These are phyloP conservation scores for Penicillium cinerascens DNA, from an alignment of 495 filamentous ascomycete species.

Conservation along the genomic window DNA sequence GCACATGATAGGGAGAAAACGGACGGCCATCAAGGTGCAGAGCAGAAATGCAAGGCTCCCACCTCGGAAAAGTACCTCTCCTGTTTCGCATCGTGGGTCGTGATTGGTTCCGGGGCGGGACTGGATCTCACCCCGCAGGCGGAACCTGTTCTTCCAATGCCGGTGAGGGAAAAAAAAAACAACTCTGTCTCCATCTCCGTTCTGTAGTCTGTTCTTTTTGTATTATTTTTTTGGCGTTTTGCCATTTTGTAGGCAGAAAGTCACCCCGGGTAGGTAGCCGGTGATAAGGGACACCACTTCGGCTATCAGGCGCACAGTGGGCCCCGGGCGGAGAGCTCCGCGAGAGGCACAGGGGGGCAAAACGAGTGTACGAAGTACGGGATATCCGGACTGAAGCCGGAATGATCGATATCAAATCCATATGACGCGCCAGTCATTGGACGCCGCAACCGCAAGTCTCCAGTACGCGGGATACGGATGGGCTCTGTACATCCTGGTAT, in stretches of 20 bases:
- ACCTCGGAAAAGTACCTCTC: constrained; percentile 27
- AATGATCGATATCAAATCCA: constrained; percentile 27
- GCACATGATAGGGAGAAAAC: constrained; percentile 18
- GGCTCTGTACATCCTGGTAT: neutral
- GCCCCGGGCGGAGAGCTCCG: constrained; percentile 15
- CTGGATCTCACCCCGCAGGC: constrained; percentile 32
- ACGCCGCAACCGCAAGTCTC: constrained; percentile 26
- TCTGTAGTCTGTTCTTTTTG: too few relatives aligned
- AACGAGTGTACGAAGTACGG: constrained; percentile 13
- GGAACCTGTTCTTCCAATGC: constrained; percentile 24
- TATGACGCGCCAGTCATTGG: constrained; percentile 23
- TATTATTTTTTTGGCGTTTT: too few relatives aligned
- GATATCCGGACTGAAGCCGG: constrained; percentile 15
- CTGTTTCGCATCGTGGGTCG: constrained; percentile 10
- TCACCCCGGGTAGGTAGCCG: too few relatives aligned
- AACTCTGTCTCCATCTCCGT: neutral
- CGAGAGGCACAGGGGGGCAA: too few relatives aligned
- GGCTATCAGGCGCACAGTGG: neutral
- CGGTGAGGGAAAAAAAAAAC: constrained; percentile 15
- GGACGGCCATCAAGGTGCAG: constrained; percentile 6
- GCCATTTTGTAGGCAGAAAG: too few relatives aligned
- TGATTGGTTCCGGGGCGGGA: constrained; percentile 29
- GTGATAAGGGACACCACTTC: too few relatives aligned
- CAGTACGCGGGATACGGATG: constrained; percentile 14
- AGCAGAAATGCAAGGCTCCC: constrained; percentile 32